These are phyloP conservation scores for Coccomyxa sp. DNA, from an alignment of 139 green algal genomes.

Conservation along the genomic window DNA sequence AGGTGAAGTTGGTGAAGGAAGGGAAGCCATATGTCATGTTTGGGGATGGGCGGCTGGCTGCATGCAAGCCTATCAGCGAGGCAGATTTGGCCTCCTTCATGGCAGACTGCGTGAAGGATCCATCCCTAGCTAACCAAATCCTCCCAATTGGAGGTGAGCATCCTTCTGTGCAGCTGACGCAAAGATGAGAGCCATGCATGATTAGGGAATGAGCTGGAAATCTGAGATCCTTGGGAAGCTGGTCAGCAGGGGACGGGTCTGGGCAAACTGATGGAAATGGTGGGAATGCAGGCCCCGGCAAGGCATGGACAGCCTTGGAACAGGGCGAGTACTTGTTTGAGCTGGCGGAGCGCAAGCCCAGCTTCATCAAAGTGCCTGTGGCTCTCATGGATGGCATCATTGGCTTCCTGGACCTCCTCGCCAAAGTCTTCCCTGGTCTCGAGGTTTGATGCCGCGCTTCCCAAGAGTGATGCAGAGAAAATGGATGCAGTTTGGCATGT, in stretches of 20 bases:
- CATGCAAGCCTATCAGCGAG: constrained; percentile 99
- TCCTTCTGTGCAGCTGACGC: not conserved
- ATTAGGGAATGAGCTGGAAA: not conserved
- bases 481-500: not conserved
- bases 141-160: constrained; percentile 85
- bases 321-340: constrained; percentile 93
- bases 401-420: constrained; percentile 76
- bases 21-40: constrained; percentile 99
- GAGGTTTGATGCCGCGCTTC: constrained; percentile 43
- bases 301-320: constrained; percentile 79
- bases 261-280: not conserved
- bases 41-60: constrained; percentile 90
- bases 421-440: constrained; percentile 75
- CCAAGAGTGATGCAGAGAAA: not conserved
- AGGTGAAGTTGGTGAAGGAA: constrained; percentile 87
- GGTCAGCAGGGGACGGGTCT: not conserved
- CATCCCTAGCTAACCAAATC: constrained; percentile 62
- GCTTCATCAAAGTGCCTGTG: constrained; percentile 89
- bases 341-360: constrained; percentile 71
- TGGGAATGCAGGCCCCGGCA: constrained; percentile 57
- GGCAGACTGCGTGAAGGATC: constrained; percentile 72
- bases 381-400: constrained; percentile 97
- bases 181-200: not conserved
- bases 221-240: not conserved
- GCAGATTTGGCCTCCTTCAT: constrained; percentile 90